Evolutionary conservation across 139 green algal species (phyloP), one percentile per base, ranked within the genome.

Genomic region (Dunaliella sp.): DNA sequence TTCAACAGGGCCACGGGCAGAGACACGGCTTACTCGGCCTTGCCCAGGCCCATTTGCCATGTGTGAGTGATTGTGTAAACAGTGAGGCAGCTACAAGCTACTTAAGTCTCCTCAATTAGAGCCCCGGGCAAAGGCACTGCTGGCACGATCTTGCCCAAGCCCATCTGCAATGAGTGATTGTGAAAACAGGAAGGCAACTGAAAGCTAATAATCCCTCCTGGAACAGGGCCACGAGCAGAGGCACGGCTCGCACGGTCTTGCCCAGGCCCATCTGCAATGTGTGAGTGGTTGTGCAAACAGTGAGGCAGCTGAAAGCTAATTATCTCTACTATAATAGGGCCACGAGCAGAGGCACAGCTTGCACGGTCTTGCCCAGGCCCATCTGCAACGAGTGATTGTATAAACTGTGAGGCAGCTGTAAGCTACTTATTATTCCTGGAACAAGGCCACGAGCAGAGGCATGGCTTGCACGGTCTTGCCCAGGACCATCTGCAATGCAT

Each of bases 341-440:
- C 26, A 89, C 87, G 33, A 95, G 83, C 83, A 92, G 90, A 22
- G 92, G 87, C 34, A 95, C 92, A 37, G 90, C 88, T 88, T 91
- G 93, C 58, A 96, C 92, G 36, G 94, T 96, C 90, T 96, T 96
- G 76, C 94, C 94, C 34, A 96, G 87, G 0, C 91, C 92, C 91
- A 94, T 92, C 85, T 85, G 59, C 58, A 21, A 74, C 21, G 58
- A 74, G 21, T 74, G n/a, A n/a, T n/a, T n/a, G n/a, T n/a, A n/a
- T n/a, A n/a, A n/a, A n/a, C n/a, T n/a, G n/a, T n/a, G n/a, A n/a
- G n/a, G n/a, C n/a, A n/a, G n/a, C n/a, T n/a, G n/a, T n/a, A n/a
- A n/a, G n/a, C n/a, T n/a, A n/a, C n/a, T n/a, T n/a, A 77, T 75
- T 38, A 35, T 26, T 88, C 88, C 37, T 84, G 21, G 77, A 86